phyloP scores from a whole-genome alignment of 2,329 filamentous ascomycete species.

The Xylariales sp. region DNA sequence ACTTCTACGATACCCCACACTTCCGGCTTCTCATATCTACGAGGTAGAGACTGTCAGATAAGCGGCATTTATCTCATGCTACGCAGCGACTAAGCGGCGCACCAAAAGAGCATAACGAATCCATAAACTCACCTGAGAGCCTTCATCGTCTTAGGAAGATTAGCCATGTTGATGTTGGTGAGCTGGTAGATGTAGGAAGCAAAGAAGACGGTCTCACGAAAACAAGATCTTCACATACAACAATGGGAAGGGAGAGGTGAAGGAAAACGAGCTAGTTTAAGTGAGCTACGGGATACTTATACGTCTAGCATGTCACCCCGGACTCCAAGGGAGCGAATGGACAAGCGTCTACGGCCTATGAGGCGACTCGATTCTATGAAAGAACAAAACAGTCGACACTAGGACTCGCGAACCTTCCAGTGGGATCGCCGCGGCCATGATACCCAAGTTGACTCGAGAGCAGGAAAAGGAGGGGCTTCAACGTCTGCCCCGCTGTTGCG shows the following conservation, averaged over 20 bases:
- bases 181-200: slow-evolving; percentile 30
- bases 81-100: slow-evolving; percentile 15
- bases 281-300: slow-evolving; percentile 29
- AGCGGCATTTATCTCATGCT: neutral
- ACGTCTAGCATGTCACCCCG: slow-evolving; percentile 7
- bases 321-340: neutral
- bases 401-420: slow-evolving; percentile 14
- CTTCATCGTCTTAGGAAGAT: slow-evolving; percentile 59
- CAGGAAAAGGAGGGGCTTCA: slow-evolving; percentile 41
- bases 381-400: neutral
- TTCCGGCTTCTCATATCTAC: slow-evolving; percentile 71
- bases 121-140: slow-evolving; percentile 65
- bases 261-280: slow-evolving; percentile 17
- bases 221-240: neutral
- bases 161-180: slow-evolving; percentile 48
- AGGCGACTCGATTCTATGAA: neutral
- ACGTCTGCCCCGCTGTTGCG: slow-evolving; percentile 44
- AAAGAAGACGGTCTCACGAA: slow-evolving; percentile 22
- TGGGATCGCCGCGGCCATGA: slow-evolving; percentile 19
- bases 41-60: slow-evolving; percentile 22
- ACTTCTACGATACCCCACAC: slow-evolving; percentile 70
- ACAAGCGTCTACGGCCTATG: neutral
- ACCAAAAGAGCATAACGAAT: slow-evolving; percentile 6
- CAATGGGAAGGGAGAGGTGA: neutral
- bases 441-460: neutral